A percentile compares a stretch with the other conserved stretches of the same genome.
Conservation (phyloP, 331 rosid species). For the Malus hybrid region DNA sequence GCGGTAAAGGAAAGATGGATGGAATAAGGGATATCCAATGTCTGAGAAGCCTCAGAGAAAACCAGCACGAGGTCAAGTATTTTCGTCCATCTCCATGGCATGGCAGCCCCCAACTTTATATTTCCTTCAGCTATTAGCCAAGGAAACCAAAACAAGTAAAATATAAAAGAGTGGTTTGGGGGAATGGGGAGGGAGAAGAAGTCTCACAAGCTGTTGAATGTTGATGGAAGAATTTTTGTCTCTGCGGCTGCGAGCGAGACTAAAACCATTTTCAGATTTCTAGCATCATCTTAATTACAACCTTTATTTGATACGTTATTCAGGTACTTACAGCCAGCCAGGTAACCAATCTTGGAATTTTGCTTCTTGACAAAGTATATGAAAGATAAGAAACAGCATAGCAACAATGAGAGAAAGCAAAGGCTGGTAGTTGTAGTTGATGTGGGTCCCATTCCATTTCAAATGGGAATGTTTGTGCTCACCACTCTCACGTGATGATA, state of each 20-base stretch:
- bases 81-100: too few relatives aligned
- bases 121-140: neutral
- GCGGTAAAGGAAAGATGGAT: too few relatives aligned
- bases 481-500: neutral
- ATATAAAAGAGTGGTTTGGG: neutral
- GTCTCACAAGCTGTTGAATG: conserved; percentile 6
- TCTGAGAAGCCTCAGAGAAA: too few relatives aligned
- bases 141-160: neutral
- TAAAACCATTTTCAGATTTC: neutral
- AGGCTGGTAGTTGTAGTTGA: conserved; percentile 5
- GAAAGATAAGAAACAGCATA: too few relatives aligned
- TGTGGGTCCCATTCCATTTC: neutral
- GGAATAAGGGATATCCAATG: too few relatives aligned
- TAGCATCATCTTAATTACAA: neutral
- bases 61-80: too few relatives aligned
- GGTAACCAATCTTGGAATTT: conserved; percentile 19
- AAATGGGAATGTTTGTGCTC: neutral
- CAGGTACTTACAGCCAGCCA: neutral
- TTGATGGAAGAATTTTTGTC: conserved; percentile 1
- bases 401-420: neutral
- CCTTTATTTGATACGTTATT: conserved; percentile 1
- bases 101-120: too few relatives aligned
- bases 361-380: conserved; percentile 17
- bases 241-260: conserved; percentile 1
- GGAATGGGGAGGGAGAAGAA: neutral